Percentiles rank a stretch among this genome's conserved stretches.
Evolutionary conservation across 192 early-diverging fungal species (phyloP).

Genomic region (Chytriomyces sp.): DNA sequence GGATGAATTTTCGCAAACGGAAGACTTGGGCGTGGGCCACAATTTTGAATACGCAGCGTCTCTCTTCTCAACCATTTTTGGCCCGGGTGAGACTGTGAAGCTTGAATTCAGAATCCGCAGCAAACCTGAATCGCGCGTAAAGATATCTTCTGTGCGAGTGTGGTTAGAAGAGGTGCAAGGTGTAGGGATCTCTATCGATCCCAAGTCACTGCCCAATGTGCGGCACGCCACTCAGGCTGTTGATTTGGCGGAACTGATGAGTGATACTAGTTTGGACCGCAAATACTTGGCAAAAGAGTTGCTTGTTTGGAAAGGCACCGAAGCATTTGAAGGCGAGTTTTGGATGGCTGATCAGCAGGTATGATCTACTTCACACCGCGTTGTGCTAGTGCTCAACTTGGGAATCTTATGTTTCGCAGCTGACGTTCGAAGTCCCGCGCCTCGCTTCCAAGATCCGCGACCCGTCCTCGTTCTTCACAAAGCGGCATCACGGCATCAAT

Average conservation of each 20-base stretch:
- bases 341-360: constrained; percentile 32
- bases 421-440: constrained; percentile 30
- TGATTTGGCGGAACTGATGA: constrained; percentile 22
- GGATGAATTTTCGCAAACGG: constrained; percentile 2
- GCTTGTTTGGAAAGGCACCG: constrained; percentile 35
- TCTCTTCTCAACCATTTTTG: constrained; percentile 21
- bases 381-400: neutral
- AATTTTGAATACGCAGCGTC: constrained; percentile 25
- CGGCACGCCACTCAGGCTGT: neutral
- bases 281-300: constrained; percentile 24
- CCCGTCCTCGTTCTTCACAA: constrained; percentile 20
- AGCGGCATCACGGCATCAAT: constrained; percentile 30
- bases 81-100: constrained; percentile 25
- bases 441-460: constrained; percentile 4
- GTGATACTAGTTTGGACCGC: constrained; percentile 19
- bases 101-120: constrained; percentile 29
- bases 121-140: constrained; percentile 2
- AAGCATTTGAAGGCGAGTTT: constrained; percentile 31
- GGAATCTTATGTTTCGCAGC: neutral
- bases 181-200: constrained; percentile 23
- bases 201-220: neutral
- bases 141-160: constrained; percentile 27
- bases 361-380: too few relatives aligned
- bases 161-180: constrained; percentile 39
- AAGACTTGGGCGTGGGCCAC: constrained; percentile 12